These are phyloP conservation scores for Hammondia hammondi DNA, from an alignment of 169 alveolate genomes.

Conservation along the genomic window DNA sequence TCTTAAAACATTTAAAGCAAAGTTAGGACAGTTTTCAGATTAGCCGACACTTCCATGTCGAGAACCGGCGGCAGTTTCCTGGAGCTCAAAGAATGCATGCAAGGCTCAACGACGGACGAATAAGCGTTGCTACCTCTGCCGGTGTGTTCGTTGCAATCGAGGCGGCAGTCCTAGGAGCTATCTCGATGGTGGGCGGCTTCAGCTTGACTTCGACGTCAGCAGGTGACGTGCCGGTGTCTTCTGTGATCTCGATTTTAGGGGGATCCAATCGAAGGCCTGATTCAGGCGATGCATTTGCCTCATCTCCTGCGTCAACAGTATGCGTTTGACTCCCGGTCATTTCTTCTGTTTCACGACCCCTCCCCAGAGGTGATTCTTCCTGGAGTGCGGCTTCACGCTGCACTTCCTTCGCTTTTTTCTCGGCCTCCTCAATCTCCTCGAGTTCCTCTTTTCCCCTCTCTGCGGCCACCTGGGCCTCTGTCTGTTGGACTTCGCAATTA, in stretches of 20 bases:
- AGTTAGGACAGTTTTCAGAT: neutral
- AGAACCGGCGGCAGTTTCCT: conserved; percentile 24
- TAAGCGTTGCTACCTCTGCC: neutral
- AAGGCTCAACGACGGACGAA: neutral
- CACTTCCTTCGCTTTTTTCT: neutral
- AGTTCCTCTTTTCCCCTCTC: neutral
- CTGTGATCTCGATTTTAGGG: neutral
- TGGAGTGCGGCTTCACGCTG: neutral
- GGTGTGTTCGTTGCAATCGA: conserved; percentile 43
- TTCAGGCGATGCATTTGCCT: neutral
- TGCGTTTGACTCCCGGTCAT: no score
- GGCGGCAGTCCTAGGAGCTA: conserved; percentile 30
- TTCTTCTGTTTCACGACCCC: neutral
- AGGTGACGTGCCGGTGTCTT: neutral
- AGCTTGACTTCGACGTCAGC: neutral
- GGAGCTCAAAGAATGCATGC: neutral
- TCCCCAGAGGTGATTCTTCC: neutral
- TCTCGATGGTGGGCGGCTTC: conserved; percentile 10
- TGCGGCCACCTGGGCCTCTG: neutral
- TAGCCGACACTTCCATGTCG: conserved; percentile 41
- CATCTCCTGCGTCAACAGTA: neutral
- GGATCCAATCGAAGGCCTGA: neutral
- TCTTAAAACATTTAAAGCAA: no score
- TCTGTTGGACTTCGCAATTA: neutral
- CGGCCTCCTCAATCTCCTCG: neutral